Evolutionary conservation across 306 rosid species (phyloP).

Genomic region (Cicer chorassanicum): DNA sequence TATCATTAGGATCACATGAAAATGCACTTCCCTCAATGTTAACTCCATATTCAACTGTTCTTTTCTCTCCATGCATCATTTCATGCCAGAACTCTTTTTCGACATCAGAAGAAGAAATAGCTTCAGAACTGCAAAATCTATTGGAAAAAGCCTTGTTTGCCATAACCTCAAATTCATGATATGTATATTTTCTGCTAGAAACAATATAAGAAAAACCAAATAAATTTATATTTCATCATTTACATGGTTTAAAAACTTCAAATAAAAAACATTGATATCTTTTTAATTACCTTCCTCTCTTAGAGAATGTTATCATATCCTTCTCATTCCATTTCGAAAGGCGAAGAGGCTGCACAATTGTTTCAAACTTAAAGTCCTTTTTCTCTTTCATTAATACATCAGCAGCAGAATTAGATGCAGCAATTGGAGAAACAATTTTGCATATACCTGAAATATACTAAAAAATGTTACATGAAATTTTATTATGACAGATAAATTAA

Average conservation of each 20-base stretch:
- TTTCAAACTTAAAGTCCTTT: constrained; percentile 51
- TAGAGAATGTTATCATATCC: constrained; percentile 23
- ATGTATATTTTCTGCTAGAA: constrained; percentile 38
- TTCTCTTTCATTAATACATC: constrained; percentile 47
- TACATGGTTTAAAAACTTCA: neutral
- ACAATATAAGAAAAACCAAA: neutral
- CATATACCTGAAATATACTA: constrained; percentile 52
- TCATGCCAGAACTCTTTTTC: constrained; percentile 54
- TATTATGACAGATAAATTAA: no score
- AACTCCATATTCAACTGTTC: constrained; percentile 52
- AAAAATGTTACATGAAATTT: no score
- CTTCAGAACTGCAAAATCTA: constrained; percentile 39
- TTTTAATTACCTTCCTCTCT: constrained; percentile 49
- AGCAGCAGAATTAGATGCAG: constrained; percentile 43
- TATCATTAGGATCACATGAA: constrained; percentile 53
- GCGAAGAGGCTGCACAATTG: constrained; percentile 52
- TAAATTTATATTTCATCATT: constrained; percentile 14
- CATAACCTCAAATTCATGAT: constrained; percentile 29
- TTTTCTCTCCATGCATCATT: constrained; percentile 44
- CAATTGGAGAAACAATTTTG: constrained; percentile 53
- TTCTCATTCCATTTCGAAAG: constrained; percentile 47
- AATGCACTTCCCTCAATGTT: constrained; percentile 55
- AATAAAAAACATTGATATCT: neutral
- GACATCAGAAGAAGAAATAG: constrained; percentile 41
- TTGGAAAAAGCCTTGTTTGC: constrained; percentile 42